These are phyloP conservation scores for Bryum argenteum DNA, from an alignment of 225 moss, liverwort and hornwort species.

Conservation along the genomic window DNA sequence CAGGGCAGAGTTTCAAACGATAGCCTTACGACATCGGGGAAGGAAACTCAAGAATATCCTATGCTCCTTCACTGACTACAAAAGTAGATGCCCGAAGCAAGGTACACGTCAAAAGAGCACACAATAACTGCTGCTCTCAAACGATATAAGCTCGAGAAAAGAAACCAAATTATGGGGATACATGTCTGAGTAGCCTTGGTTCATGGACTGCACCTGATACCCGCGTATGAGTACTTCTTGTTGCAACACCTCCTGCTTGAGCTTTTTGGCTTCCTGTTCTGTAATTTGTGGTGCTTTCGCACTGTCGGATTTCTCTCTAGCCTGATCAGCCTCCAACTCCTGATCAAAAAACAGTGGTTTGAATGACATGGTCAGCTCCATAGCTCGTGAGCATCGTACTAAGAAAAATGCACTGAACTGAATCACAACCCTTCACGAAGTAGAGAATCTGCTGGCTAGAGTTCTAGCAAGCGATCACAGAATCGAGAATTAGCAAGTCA, in stretches of 20 bases:
- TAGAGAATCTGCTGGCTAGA: not conserved
- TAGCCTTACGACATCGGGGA: not conserved
- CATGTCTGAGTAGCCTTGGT: not conserved
- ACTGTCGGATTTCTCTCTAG: constrained; percentile 38
- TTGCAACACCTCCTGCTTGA: constrained; percentile 67
- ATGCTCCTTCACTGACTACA: not conserved
- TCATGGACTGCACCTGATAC: constrained; percentile 55
- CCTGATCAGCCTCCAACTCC: constrained; percentile 51
- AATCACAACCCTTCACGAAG: not conserved
- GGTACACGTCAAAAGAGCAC: not conserved
- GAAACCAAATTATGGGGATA: too few relatives aligned
- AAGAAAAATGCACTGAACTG: not conserved
- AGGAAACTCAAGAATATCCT: not conserved
- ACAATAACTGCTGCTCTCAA: not conserved
- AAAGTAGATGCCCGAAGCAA: constrained; percentile 8
- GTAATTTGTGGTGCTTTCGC: constrained; percentile 47
- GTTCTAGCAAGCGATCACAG: not conserved
- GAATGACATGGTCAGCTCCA: not conserved
- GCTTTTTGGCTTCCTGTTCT: constrained; percentile 49
- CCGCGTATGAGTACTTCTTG: constrained; percentile 77
- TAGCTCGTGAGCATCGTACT: not conserved
- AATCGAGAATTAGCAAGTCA: not conserved
- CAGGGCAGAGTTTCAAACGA: not conserved
- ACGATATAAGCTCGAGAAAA: not conserved
- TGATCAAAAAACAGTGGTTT: constrained; percentile 23